Conservation (phyloP, 345 rosid species). For the Ailanthus altissimus region DNA sequence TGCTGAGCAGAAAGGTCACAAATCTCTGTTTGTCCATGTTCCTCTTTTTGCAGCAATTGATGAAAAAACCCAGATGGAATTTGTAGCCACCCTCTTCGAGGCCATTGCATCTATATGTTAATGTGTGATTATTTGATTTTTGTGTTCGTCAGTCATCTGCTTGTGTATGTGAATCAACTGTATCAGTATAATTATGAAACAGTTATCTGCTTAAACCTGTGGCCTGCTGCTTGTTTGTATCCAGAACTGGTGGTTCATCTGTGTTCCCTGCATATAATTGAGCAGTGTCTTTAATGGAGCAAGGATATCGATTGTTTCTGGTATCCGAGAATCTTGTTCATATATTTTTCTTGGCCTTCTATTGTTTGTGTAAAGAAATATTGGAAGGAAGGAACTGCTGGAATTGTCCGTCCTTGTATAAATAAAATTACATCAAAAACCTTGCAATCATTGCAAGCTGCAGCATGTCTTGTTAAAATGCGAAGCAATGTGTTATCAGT, state of each 20-base stretch:
- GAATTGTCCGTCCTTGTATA: too few relatives aligned
- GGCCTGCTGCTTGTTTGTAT: conserved; percentile 11
- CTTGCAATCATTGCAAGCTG: not conserved
- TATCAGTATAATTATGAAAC: conserved; percentile 7
- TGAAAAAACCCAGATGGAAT: conserved; percentile 73
- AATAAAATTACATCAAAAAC: not conserved
- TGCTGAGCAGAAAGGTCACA: conserved; percentile 69
- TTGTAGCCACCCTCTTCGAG: conserved; percentile 57
- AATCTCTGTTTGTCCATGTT: conserved; percentile 72
- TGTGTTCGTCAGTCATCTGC: not conserved
- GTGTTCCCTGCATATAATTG: not conserved
- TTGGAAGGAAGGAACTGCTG: not conserved
- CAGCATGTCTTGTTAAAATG: not conserved
- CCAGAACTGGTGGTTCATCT: not conserved
- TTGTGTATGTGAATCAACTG: conserved; percentile 5
- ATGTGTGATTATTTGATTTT: conserved; percentile 3
- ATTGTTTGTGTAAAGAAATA: not conserved
- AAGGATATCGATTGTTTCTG: not conserved
- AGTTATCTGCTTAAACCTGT: not conserved
- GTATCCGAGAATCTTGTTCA: not conserved
- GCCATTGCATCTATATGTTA: conserved; percentile 67
- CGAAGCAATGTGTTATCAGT: not conserved
- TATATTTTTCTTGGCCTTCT: not conserved
- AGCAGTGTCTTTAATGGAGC: not conserved
- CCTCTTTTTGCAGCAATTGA: conserved; percentile 66